Percentiles rank a stretch among this genome's conserved stretches.
phyloP scores from a whole-genome alignment of 352 stramenopile genomes.

The Globisporangium sylvaticum region DNA sequence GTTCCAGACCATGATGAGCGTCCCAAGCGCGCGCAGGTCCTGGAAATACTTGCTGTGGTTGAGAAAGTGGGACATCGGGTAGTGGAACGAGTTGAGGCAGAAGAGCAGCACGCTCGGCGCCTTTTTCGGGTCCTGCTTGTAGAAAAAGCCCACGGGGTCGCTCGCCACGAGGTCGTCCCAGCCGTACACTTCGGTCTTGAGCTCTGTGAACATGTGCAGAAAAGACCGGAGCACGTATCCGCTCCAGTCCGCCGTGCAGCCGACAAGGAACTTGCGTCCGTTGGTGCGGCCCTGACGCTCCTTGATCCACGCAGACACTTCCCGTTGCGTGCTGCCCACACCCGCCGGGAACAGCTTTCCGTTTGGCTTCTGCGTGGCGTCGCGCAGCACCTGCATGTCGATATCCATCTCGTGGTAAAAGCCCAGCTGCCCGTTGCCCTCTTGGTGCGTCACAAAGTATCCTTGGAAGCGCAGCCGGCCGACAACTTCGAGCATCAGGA shows the following conservation, averaged over 20 bases:
- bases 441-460: slow-evolving; percentile 29
- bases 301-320: slow-evolving; percentile 58
- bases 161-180: slow-evolving; percentile 62
- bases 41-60: slow-evolving; percentile 65
- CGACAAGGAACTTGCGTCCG: slow-evolving; percentile 64
- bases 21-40: slow-evolving; percentile 57
- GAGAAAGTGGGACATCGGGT: slow-evolving; percentile 61
- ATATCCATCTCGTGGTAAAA: slow-evolving; percentile 84
- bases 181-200: slow-evolving; percentile 51
- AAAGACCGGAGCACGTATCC: slow-evolving; percentile 67
- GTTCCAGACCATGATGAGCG: slow-evolving; percentile 71
- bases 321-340: slow-evolving; percentile 32
- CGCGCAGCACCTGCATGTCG: slow-evolving; percentile 50
- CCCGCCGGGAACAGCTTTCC: slow-evolving; percentile 41
- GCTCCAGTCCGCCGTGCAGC: slow-evolving; percentile 56
- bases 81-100: slow-evolving; percentile 71
- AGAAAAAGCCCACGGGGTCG: slow-evolving; percentile 56
- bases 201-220: slow-evolving; percentile 58
- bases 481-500: slow-evolving; percentile 40
- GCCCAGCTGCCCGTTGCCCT: slow-evolving; percentile 48
- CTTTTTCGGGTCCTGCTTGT: slow-evolving; percentile 54
- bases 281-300: slow-evolving; percentile 65
- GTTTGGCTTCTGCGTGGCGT: slow-evolving; percentile 26
- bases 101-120: slow-evolving; percentile 72
- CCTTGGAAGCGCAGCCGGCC: slow-evolving; percentile 52